These are phyloP conservation scores for Coemansia sp. DNA, from an alignment of 192 early-diverging fungal genomes.

Conservation along the genomic window DNA sequence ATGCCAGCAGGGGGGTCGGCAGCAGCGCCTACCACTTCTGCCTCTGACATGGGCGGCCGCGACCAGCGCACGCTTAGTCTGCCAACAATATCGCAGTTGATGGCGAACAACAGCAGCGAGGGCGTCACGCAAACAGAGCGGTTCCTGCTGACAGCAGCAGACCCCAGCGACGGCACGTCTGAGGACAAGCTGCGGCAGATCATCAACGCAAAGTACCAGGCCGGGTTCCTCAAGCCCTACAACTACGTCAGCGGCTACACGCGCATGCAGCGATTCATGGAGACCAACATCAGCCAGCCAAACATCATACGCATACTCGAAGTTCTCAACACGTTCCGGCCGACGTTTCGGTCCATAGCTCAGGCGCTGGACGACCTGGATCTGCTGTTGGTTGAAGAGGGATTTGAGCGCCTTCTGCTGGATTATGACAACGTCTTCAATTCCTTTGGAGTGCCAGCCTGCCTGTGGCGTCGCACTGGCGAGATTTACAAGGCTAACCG, in stretches of 20 bases:
- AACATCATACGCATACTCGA: conserved; percentile 70
- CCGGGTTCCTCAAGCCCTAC: conserved; percentile 94
- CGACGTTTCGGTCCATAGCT: conserved; percentile 82
- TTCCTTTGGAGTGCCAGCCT: conserved; percentile 92
- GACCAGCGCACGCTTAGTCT: conserved; percentile 22
- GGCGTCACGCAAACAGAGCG: conserved; percentile 65
- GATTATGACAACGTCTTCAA: conserved; percentile 96
- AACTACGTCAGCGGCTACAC: conserved; percentile 93
- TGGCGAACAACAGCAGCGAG: conserved; percentile 42
- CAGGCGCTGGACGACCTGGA: conserved; percentile 91
- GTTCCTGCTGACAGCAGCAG: conserved; percentile 90
- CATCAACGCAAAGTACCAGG: conserved; percentile 94
- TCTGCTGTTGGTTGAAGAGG: conserved; percentile 91
- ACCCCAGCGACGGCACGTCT: conserved; percentile 79
- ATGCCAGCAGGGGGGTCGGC: not conserved
- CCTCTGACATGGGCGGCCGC: not conserved
- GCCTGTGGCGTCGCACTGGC: conserved; percentile 92
- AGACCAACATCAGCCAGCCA: conserved; percentile 64
- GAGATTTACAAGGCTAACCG: conserved; percentile 96
- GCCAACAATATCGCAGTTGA: conserved; percentile 46
- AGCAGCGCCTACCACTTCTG: not conserved
- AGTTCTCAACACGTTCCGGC: conserved; percentile 86
- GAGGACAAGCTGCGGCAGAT: conserved; percentile 89
- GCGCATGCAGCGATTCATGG: conserved; percentile 88
- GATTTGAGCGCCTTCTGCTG: conserved; percentile 89